These are phyloP conservation scores for Penicillium sp. DNA, from an alignment of 2,329 filamentous ascomycete genomes.

Conservation along the genomic window DNA sequence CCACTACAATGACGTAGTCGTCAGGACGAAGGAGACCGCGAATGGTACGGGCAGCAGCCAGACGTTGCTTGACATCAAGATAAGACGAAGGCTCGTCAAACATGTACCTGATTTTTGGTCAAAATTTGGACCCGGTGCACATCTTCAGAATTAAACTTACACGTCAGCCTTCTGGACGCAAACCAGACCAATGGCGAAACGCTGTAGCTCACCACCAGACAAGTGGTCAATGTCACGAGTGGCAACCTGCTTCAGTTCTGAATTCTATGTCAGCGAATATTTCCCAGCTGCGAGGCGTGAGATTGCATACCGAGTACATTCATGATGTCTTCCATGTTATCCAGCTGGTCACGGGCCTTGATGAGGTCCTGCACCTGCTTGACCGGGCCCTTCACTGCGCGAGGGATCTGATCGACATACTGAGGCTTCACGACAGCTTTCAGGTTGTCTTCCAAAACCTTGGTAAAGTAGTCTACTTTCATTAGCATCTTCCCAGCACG, in stretches of 20 bases:
- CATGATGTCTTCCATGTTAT: constrained; percentile 77
- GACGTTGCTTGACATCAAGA: constrained; percentile 97
- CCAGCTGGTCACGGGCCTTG: constrained; percentile 69
- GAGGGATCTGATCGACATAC: constrained; percentile 97
- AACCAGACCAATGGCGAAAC: constrained; percentile 93
- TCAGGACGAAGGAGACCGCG: constrained; percentile 82
- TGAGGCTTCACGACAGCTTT: constrained; percentile 99
- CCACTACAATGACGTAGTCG: constrained; percentile 97
- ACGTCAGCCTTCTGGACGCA: constrained; percentile 95
- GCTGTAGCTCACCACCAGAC: constrained; percentile 96
- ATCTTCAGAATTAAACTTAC: constrained; percentile 41
- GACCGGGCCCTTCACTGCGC: constrained; percentile 77
- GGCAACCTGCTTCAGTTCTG: constrained; percentile 81
- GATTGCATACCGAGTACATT: constrained; percentile 64
- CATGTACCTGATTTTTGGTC: constrained; percentile 68
- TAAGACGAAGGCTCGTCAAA: constrained; percentile 99
- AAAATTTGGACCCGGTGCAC: constrained; percentile 7
- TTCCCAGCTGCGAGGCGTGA: not conserved
- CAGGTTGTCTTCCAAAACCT: constrained; percentile 91
- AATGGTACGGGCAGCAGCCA: constrained; percentile 87
- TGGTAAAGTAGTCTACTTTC: constrained; percentile 92
- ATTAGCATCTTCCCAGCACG: no score
- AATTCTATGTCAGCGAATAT: constrained; percentile 15
- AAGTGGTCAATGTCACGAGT: constrained; percentile 87
- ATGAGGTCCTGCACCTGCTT: constrained; percentile 79